phyloP scores from a whole-genome alignment of 2,329 filamentous ascomycete genomes.

The Dactylella cylindrospora region DNA sequence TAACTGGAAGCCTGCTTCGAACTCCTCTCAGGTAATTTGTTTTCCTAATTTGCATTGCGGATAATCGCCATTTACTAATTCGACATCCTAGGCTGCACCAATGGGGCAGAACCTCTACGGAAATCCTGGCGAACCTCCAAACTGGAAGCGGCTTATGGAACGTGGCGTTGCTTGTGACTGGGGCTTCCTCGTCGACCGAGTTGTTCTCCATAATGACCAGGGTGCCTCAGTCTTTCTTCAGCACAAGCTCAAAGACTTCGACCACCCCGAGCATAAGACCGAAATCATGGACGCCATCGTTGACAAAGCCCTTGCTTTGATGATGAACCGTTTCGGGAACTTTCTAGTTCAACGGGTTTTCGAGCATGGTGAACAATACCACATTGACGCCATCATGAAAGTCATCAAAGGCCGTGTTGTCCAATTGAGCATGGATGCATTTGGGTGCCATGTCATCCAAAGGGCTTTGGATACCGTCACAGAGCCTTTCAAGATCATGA shows the following conservation, averaged over 20 bases:
- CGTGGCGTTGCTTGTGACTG: conserved; percentile 69
- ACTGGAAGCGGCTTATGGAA: conserved; percentile 43
- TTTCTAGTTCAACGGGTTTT: conserved; percentile 98
- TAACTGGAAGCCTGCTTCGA: conserved; percentile 17
- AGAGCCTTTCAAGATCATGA: conserved; percentile 95
- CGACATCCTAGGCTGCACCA: conserved; percentile 4
- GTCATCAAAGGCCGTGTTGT: conserved; percentile 92
- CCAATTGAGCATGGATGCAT: conserved; percentile 95
- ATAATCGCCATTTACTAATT: background rate
- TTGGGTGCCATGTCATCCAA: conserved; percentile 96
- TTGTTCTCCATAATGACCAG: conserved; percentile 98
- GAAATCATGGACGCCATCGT: conserved; percentile 91
- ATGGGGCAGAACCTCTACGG: conserved; percentile 28
- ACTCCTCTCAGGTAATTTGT: conserved; percentile 20
- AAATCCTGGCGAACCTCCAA: conserved; percentile 34
- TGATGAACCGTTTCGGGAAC: conserved; percentile 98
- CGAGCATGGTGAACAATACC: conserved; percentile 92
- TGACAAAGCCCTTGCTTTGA: conserved; percentile 67
- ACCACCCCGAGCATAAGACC: conserved; percentile 90
- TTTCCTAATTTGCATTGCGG: background rate
- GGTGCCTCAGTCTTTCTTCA: conserved; percentile 98
- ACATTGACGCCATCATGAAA: conserved; percentile 91
- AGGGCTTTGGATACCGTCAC: conserved; percentile 98
- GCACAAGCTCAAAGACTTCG: conserved; percentile 90
- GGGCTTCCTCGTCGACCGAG: conserved; percentile 99